Conservation (phyloP, 2,329 filamentous ascomycete species). For the Arthrobotrys sphaeroides region DNA sequence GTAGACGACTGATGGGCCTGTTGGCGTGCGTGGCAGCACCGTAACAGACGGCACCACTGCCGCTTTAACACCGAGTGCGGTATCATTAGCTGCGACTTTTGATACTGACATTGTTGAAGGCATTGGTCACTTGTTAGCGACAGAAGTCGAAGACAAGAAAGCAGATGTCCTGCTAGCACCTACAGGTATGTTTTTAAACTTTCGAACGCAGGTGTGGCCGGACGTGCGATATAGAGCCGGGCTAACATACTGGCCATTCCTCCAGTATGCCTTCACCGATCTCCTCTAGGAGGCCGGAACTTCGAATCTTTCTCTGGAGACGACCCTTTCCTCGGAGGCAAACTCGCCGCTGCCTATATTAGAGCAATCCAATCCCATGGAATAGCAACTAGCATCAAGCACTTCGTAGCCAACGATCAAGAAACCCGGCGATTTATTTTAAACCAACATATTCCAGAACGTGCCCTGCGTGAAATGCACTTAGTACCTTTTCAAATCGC, state of each 20-base stretch:
- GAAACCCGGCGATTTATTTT: conserved; percentile 69
- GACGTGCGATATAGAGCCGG: background rate
- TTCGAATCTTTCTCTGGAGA: conserved; percentile 69
- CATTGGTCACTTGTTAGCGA: conserved; percentile 58
- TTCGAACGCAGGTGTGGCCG: background rate
- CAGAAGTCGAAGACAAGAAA: conserved; percentile 58
- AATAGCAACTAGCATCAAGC: conserved; percentile 69
- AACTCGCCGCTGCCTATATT: conserved; percentile 67
- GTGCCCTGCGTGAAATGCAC: conserved; percentile 70
- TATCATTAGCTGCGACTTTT: conserved; percentile 59
- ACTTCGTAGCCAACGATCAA: conserved; percentile 72
- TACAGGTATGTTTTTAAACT: conserved; percentile 53
- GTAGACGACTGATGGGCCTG: conserved; percentile 59
- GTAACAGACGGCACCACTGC: conserved; percentile 58
- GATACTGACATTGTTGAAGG: conserved; percentile 57
- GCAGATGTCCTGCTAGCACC: conserved; percentile 59
- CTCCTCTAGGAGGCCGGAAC: conserved; percentile 68
- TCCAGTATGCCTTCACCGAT: conserved; percentile 62
- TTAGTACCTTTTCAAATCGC: conserved; percentile 69
- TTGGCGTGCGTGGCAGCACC: conserved; percentile 58
- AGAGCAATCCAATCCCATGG: conserved; percentile 69
- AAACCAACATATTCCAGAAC: conserved; percentile 67
- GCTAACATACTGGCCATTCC: conserved; percentile 47
- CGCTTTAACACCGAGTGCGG: conserved; percentile 58
- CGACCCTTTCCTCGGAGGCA: conserved; percentile 69